phyloP scores from a whole-genome alignment of 2,329 filamentous ascomycete genomes.

The Botryotinia narcissicola region DNA sequence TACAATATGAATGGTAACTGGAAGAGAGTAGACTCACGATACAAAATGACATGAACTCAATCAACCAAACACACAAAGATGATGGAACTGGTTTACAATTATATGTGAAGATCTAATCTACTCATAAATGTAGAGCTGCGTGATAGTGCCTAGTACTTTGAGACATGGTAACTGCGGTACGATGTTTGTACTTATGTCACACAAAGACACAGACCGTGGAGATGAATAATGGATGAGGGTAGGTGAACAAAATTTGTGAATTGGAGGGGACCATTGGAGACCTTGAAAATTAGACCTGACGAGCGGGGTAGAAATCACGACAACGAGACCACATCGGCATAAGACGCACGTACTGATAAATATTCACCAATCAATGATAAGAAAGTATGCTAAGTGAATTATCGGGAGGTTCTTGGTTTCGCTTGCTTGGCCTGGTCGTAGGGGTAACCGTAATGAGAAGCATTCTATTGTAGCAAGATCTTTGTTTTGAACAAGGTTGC shows the following conservation, averaged over 20 bases:
- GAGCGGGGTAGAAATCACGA: not conserved
- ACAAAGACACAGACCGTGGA: not conserved
- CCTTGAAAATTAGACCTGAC: not conserved
- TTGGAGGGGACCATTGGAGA: not conserved
- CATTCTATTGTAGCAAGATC: not conserved
- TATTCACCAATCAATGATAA: not conserved
- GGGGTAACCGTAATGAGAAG: not conserved
- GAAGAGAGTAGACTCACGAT: not conserved
- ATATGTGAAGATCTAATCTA: not conserved
- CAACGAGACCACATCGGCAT: not conserved
- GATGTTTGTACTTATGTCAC: not conserved
- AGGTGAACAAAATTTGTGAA: fast-evolving
- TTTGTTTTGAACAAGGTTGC: not conserved
- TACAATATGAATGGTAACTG: not conserved
- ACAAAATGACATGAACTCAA: not conserved
- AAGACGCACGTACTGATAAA: not conserved
- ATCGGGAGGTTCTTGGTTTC: not conserved
- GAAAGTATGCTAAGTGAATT: not conserved
- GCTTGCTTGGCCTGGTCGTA: not conserved
- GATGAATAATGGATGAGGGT: not conserved
- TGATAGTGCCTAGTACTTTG: not conserved
- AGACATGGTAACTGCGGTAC: not conserved
- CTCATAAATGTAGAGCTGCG: not conserved
- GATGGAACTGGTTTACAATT: not conserved
- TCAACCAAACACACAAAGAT: not conserved